A percentile compares a stretch with the other conserved stretches of the same genome.
Conservation (phyloP, 208 protist genomes). For the Trypanosoma cruzi region DNA sequence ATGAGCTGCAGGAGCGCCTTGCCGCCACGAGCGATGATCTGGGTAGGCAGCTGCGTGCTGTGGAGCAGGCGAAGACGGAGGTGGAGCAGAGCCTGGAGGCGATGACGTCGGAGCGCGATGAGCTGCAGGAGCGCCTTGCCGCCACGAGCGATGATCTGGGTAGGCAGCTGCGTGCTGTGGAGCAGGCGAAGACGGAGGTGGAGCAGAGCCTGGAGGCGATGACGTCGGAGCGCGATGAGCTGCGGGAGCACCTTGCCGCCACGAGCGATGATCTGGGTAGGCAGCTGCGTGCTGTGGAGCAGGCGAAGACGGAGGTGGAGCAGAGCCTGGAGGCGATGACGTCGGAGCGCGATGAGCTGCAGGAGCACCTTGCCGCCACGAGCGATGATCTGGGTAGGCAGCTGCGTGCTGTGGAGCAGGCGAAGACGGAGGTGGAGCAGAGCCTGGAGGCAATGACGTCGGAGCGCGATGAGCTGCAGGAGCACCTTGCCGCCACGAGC, state of each 20-base stretch:
- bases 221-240: background rate
- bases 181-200: background rate
- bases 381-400: background rate
- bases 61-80: background rate
- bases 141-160: background rate
- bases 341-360: background rate
- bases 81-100: background rate
- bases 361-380: background rate
- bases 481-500: background rate
- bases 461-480: background rate
- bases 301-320: background rate
- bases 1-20: background rate
- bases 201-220: background rate
- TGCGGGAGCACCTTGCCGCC: background rate
- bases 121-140: background rate
- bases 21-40: background rate
- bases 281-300: background rate
- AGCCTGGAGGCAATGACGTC: background rate
- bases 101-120: background rate
- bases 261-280: background rate
- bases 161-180: background rate
- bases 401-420: background rate
- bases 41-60: background rate
- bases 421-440: background rate
- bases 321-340: background rate